Conservation (phyloP, 73 alveolate species). For the Stentor coeruleus region DNA sequence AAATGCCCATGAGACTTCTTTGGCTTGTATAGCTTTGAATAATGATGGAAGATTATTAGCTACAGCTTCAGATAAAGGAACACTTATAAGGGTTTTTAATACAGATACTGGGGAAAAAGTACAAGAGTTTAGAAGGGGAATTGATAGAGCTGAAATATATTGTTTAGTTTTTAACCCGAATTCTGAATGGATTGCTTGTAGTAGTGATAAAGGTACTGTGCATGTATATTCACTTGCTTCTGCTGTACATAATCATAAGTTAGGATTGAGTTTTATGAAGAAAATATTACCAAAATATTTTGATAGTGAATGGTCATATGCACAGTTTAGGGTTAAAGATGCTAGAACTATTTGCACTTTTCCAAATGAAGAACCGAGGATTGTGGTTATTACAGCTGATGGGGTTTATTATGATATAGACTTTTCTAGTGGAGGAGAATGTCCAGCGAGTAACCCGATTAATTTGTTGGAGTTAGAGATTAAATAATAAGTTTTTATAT, state of each 20-base stretch:
- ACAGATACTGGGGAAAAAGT: slow-evolving; percentile 53
- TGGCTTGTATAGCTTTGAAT: slow-evolving; percentile 67
- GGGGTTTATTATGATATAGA: background rate
- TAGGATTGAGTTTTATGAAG: slow-evolving; percentile 12
- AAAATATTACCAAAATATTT: slow-evolving; percentile 11
- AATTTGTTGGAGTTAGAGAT: too few species aligned
- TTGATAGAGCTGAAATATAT: slow-evolving; percentile 89
- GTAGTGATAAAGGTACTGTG: slow-evolving; percentile 93
- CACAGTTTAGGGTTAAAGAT: slow-evolving; percentile 30
- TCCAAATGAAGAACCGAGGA: background rate
- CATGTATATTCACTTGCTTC: slow-evolving; percentile 70
- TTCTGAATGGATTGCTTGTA: slow-evolving; percentile 51
- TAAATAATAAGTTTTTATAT: too few species aligned
- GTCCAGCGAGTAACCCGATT: too few species aligned
- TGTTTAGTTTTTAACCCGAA: slow-evolving; percentile 81
- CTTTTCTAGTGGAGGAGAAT: slow-evolving; percentile 18
- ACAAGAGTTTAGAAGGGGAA: slow-evolving; percentile 94
- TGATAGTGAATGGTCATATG: slow-evolving; percentile 21
- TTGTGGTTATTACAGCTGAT: background rate
- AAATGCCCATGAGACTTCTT: slow-evolving; percentile 62
- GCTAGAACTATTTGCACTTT: slow-evolving; percentile 17
- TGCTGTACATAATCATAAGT: background rate
- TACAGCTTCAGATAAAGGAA: slow-evolving; percentile 87
- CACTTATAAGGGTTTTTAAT: slow-evolving; percentile 74
- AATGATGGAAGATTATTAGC: slow-evolving; percentile 84